Percentiles rank a stretch among this genome's conserved stretches.
phyloP scores from a whole-genome alignment of 2,329 filamentous ascomycete species.

The Lasiodiplodia theobromae region DNA sequence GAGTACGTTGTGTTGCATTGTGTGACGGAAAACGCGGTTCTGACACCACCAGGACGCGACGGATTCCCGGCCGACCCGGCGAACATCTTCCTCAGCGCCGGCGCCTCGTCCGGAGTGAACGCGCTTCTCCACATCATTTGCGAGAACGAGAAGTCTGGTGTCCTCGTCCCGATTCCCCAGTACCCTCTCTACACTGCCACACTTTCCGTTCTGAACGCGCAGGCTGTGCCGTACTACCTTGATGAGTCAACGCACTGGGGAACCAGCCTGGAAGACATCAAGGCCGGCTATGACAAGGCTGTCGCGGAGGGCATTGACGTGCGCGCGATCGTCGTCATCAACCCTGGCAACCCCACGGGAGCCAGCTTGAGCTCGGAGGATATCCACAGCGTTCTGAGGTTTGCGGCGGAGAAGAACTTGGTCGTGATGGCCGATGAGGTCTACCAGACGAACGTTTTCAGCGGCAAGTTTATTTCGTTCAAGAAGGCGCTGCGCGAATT shows the following conservation, averaged over 20 bases:
- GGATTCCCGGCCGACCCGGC: slow-evolving; percentile 82
- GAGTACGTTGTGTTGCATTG: slow-evolving; percentile 61
- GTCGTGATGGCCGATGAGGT: slow-evolving; percentile 96
- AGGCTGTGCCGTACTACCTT: slow-evolving; percentile 90
- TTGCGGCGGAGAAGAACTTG: slow-evolving; percentile 83
- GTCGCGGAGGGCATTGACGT: slow-evolving; percentile 81
- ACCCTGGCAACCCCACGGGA: slow-evolving; percentile 96
- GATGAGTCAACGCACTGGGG: slow-evolving; percentile 88
- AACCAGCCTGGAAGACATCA: slow-evolving; percentile 82
- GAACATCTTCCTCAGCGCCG: slow-evolving; percentile 88
- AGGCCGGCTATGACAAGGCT: slow-evolving; percentile 75
- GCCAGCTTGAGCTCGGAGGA: slow-evolving; percentile 81
- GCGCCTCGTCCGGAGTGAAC: slow-evolving; percentile 93
- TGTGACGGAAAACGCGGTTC: not conserved
- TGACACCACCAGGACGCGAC: slow-evolving; percentile 71
- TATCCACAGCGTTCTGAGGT: slow-evolving; percentile 83
- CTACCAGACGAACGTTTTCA: slow-evolving; percentile 98
- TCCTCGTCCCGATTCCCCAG: slow-evolving; percentile 95
- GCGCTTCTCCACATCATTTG: slow-evolving; percentile 91
- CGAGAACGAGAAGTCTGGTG: slow-evolving; percentile 75
- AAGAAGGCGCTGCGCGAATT: slow-evolving; percentile 84
- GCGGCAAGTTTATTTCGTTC: slow-evolving; percentile 94
- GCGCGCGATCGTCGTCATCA: slow-evolving; percentile 94
- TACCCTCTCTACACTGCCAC: slow-evolving; percentile 98
- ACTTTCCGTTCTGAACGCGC: slow-evolving; percentile 82